Conservation (phyloP, 768 basidiomycete genomes). For the Boletus speciosus region DNA sequence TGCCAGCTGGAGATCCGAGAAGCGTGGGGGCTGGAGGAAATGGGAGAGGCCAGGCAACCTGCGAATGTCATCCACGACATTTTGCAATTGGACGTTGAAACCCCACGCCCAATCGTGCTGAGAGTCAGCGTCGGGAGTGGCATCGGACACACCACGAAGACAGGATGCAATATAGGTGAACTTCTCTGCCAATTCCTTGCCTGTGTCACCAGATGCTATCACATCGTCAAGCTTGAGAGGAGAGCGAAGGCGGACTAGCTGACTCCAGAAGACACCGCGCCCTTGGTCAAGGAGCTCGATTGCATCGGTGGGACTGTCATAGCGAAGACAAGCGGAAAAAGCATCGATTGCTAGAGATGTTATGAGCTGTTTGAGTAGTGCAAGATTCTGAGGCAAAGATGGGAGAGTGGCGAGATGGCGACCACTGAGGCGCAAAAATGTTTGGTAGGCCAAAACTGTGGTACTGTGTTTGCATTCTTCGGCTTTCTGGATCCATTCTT, state of each 20-base stretch:
- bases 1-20: too few species aligned
- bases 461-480: slow-evolving; percentile 6
- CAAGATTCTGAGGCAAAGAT: slow-evolving; percentile 1
- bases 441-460: slow-evolving; percentile 11
- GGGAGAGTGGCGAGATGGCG: slow-evolving; percentile 2
- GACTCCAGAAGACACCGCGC: slow-evolving; percentile 20
- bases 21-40: too few species aligned
- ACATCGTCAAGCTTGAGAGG: slow-evolving; percentile 1
- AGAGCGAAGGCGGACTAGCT: slow-evolving; percentile 17
- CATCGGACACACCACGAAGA: too few species aligned
- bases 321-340: slow-evolving; percentile 12
- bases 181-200: neutral
- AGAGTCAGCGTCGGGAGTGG: too few species aligned
- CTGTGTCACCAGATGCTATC: neutral
- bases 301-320: slow-evolving; percentile 8
- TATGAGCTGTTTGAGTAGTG: neutral
- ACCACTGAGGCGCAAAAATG: neutral
- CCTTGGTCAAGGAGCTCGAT: slow-evolving; percentile 34
- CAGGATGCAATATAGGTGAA: too few species aligned
- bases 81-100: too few species aligned
- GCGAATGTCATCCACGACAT: too few species aligned
- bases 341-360: slow-evolving; percentile 5
- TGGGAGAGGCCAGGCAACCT: too few species aligned
- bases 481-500: slow-evolving; percentile 2
- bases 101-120: too few species aligned